Conservation (phyloP, 192 early-diverging fungal species). For the Thoreauomyces humboldtii region DNA sequence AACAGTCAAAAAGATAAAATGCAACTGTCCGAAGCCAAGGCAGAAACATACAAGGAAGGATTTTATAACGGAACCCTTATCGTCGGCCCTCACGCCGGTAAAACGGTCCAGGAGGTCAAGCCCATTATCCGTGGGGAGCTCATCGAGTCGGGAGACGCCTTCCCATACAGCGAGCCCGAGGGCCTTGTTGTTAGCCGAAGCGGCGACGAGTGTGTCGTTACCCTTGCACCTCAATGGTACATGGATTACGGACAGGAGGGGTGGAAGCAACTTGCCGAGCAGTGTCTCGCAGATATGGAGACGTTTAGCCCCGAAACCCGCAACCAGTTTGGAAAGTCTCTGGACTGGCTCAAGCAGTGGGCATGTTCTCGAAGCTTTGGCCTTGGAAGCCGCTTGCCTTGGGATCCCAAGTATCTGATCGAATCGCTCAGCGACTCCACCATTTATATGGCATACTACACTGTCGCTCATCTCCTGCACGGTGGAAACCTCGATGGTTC, state of each 20-base stretch:
- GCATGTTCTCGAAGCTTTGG: constrained; percentile 94
- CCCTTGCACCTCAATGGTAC: constrained; percentile 97
- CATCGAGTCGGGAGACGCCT: constrained; percentile 68
- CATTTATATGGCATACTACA: constrained; percentile 99
- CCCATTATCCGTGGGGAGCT: constrained; percentile 72
- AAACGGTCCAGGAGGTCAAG: constrained; percentile 89
- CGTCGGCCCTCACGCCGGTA: constrained; percentile 80
- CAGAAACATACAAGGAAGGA: constrained; percentile 94
- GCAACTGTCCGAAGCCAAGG: constrained; percentile 92
- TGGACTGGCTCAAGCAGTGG: constrained; percentile 95
- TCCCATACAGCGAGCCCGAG: constrained; percentile 95
- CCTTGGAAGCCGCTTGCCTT: constrained; percentile 88
- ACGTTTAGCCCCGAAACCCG: constrained; percentile 78
- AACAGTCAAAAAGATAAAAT: constrained; percentile 93
- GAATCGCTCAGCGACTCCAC: constrained; percentile 98
- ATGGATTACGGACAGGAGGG: constrained; percentile 91
- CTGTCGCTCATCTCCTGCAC: constrained; percentile 90
- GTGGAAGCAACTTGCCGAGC: constrained; percentile 75
- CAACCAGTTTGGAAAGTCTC: constrained; percentile 78
- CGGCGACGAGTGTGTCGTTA: constrained; percentile 97
- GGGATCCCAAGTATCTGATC: constrained; percentile 89
- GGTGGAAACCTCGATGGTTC: constrained; percentile 81
- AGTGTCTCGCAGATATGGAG: constrained; percentile 78
- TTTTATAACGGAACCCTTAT: constrained; percentile 91
- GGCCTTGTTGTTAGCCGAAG: constrained; percentile 86